Evolutionary conservation across 352 stramenopile species (phyloP).

Genomic region (Pythium pyrilobum): DNA sequence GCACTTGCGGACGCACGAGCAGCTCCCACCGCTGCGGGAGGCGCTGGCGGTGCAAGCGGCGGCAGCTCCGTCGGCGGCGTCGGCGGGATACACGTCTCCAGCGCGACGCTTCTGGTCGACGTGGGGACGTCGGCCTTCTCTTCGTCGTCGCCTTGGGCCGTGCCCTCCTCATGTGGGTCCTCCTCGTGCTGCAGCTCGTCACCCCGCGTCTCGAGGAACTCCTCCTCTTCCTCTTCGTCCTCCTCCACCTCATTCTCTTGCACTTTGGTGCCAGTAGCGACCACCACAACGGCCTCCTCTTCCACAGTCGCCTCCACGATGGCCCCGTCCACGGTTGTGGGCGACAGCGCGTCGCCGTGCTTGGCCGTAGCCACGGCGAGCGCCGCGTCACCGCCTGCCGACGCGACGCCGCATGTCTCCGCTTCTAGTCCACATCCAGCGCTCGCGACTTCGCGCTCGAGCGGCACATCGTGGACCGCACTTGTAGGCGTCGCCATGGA

Average conservation of each 20-base stretch:
- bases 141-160: background rate
- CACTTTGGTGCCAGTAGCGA: background rate
- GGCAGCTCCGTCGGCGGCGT: constrained; percentile 14
- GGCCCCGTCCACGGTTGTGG: constrained; percentile 2
- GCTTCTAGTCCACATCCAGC: background rate
- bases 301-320: background rate
- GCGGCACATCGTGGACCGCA: background rate
- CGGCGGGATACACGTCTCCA: constrained; percentile 5
- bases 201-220: background rate
- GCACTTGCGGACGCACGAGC: constrained; percentile 5
- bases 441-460: background rate
- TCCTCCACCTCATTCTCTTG: background rate
- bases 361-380: background rate
- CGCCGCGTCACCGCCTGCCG: background rate
- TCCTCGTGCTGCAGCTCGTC: background rate
- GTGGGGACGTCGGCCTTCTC: background rate
- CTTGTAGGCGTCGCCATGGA: constrained; percentile 13
- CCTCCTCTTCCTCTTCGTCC: background rate
- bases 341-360: background rate
- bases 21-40: background rate
- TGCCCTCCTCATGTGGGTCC: background rate
- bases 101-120: background rate
- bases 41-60: constrained; percentile 3
- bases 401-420: constrained; percentile 6
- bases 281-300: background rate